Conservation (phyloP, 116 monocot genomes). For the Zostera marina region DNA sequence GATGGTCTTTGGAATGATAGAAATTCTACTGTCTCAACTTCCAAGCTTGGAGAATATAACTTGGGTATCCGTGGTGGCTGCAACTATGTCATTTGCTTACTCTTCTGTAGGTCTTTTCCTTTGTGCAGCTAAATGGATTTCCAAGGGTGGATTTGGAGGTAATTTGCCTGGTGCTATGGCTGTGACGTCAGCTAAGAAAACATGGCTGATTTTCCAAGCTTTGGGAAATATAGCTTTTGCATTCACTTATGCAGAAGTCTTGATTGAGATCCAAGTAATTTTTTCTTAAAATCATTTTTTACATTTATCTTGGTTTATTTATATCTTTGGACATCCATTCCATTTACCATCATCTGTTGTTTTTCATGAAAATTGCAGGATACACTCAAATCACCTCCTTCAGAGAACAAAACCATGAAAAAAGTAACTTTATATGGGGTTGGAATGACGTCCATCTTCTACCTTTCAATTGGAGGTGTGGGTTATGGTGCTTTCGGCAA, state of each 20-base stretch:
- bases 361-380: slow-evolving; percentile 18
- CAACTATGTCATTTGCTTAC: slow-evolving; percentile 49
- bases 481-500: slow-evolving; percentile 64
- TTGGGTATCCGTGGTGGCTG: slow-evolving; percentile 33
- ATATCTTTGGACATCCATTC: neutral
- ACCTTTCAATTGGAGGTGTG: slow-evolving; percentile 37
- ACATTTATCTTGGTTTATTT: neutral
- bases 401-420: slow-evolving; percentile 60
- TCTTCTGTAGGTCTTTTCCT: slow-evolving; percentile 41
- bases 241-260: slow-evolving; percentile 47
- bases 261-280: slow-evolving; percentile 39
- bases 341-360: neutral
- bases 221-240: slow-evolving; percentile 72
- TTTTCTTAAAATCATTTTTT: neutral
- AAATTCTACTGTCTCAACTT: slow-evolving; percentile 45
- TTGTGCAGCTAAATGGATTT: slow-evolving; percentile 17
- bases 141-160: slow-evolving; percentile 18
- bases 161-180: slow-evolving; percentile 9
- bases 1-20: slow-evolving; percentile 28
- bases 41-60: slow-evolving; percentile 65
- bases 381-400: slow-evolving; percentile 49
- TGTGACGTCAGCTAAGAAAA: slow-evolving; percentile 12
- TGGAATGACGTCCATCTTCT: slow-evolving; percentile 43
- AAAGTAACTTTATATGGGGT: slow-evolving; percentile 32
- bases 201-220: slow-evolving; percentile 43